Evolutionary conservation across 208 protist genomes (phyloP), one percentile per base, ranked within the genome.

Genomic region (Sergeia podlipaevii): DNA sequence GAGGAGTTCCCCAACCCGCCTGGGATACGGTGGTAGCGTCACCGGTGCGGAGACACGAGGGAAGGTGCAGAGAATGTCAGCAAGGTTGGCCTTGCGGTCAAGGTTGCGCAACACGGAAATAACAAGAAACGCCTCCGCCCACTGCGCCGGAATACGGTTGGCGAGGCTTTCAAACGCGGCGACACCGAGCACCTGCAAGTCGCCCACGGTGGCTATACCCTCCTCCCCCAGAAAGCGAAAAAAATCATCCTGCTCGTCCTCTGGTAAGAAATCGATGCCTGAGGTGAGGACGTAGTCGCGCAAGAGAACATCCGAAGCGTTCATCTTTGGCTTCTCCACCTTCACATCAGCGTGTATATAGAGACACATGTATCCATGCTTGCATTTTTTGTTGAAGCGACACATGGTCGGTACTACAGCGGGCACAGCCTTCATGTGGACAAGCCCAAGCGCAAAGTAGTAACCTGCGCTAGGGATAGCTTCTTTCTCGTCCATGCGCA

Each of bases 391-490:
- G 54, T 82, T 83, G 48, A 88, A 89, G 42, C 82, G 80, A 38
- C 87, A 94, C 30, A 91, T 44, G n/a, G 70, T 77, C 1, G 83
- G 83, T 34, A 90, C 72, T 4, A 85, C 83, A 4, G 80, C 80
- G 1, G 74, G 65, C 11, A 89, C 48, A n/a, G 72, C 69, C 17
- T 75, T 52, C 5, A 76, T 60, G 15, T 72, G 45, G 44, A 79
- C 61, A 8, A 94, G 57, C 11, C 78, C 87, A 44, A 85, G 69
- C 1, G 76, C 63, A 38, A 89, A 85, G 53, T 78, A 86, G 65
- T 85, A 91, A 2, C 87, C 87, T 3, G 87, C 87, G 0, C 83
- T 94, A 0, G 80, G 77, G 29, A 39, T 10, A 30, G 91, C 76
- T 7, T 86, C 59, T 4, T 57, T 57, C 11, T 50, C 48, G 33